Evolutionary conservation across 106 monocot species (phyloP).

Genomic region (Acorus calamus): DNA sequence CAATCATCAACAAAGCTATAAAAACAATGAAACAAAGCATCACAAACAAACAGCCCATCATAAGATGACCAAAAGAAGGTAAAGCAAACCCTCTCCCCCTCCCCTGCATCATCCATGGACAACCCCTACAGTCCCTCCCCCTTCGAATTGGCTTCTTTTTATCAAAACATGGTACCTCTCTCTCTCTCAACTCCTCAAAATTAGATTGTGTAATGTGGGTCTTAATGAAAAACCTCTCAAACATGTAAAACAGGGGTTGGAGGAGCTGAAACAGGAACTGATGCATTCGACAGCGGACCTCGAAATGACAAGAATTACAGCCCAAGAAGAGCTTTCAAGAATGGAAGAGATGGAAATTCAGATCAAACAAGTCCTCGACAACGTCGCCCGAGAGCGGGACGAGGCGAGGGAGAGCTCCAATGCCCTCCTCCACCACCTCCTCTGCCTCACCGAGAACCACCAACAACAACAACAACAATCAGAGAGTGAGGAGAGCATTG

Average conservation of each 20-base stretch:
- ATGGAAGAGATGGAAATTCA: constrained; percentile 5
- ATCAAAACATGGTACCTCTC: too few relatives aligned
- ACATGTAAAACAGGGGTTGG: neutral
- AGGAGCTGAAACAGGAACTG: constrained; percentile 11
- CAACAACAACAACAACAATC: neutral
- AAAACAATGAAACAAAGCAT: too few relatives aligned
- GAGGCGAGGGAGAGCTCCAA: constrained; percentile 6
- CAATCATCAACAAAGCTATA: too few relatives aligned
- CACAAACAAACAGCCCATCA: too few relatives aligned
- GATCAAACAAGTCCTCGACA: constrained; percentile 5
- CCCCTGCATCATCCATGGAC: too few relatives aligned
- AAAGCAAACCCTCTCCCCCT: too few relatives aligned
- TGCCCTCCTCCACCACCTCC: constrained; percentile 3
- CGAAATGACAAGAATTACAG: constrained; percentile 5
- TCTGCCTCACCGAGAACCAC: neutral
- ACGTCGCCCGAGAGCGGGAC: constrained; percentile 8
- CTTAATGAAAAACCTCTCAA: too few relatives aligned
- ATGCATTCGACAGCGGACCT: constrained; percentile 7
- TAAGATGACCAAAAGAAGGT: too few relatives aligned
- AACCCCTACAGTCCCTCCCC: too few relatives aligned
- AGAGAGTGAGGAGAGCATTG: constrained; percentile 12
- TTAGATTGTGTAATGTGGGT: too few relatives aligned
- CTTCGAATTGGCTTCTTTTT: too few relatives aligned
- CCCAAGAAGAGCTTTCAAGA: constrained; percentile 5
- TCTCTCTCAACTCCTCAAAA: too few relatives aligned